These are phyloP conservation scores for Paratinospora sagittata DNA, from an alignment of 164 flowering plant genomes.

Conservation along the genomic window DNA sequence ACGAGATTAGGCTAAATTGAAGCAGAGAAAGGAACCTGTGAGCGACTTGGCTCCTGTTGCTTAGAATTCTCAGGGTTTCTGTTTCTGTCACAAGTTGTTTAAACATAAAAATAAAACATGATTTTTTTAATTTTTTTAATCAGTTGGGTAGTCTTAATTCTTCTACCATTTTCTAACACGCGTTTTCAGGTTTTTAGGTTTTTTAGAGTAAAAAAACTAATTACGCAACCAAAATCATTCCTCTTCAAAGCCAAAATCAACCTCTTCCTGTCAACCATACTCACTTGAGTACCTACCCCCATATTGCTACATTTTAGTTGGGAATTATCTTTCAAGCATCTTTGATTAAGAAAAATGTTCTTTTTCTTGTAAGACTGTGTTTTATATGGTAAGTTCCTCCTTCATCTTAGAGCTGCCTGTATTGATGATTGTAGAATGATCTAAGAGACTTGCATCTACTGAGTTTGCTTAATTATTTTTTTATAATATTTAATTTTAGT, in stretches of 20 bases:
- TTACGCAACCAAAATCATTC: not conserved
- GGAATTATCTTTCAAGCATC: not conserved
- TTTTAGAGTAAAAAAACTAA: not conserved
- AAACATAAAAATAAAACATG: not conserved
- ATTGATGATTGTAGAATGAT: no score
- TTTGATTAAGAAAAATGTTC: not conserved
- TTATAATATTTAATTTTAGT: no score
- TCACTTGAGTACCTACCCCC: not conserved
- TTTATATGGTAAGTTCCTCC: no score
- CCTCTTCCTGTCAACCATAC: not conserved
- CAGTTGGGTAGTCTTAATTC: not conserved
- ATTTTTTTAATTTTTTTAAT: not conserved
- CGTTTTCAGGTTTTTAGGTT: not conserved
- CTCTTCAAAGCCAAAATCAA: not conserved
- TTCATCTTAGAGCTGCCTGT: no score
- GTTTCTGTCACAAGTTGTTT: not conserved
- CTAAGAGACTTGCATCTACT: no score
- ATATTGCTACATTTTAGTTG: not conserved
- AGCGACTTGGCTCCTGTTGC: constrained; percentile 8
- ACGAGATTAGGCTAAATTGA: not conserved
- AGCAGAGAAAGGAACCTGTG: constrained; percentile 10
- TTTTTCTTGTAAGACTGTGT: no score
- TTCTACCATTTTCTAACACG: not conserved
- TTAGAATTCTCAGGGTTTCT: constrained; percentile 6
- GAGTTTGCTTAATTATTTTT: no score